These are phyloP conservation scores for Spergularia azorica DNA, from an alignment of 179 eudicot genomes.

Conservation along the genomic window DNA sequence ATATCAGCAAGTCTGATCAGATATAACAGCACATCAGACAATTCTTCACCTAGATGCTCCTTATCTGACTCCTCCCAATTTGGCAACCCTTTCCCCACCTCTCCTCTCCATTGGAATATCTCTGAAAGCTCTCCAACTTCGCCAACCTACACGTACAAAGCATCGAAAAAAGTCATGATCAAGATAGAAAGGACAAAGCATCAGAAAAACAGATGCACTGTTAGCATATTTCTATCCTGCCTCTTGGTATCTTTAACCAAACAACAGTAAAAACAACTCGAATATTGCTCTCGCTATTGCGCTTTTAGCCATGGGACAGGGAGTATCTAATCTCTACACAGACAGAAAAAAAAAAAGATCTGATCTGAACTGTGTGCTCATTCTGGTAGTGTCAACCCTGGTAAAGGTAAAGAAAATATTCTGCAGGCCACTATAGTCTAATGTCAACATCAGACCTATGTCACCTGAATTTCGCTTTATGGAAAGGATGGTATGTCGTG, in stretches of 20 bases:
- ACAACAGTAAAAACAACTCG: not conserved
- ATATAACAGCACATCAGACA: slow-evolving; percentile 68
- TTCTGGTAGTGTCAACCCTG: slow-evolving; percentile 4
- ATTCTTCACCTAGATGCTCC: slow-evolving; percentile 74
- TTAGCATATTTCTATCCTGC: not conserved
- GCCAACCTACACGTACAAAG: slow-evolving; percentile 45
- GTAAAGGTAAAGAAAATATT: slow-evolving; percentile 8
- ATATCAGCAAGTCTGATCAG: slow-evolving; percentile 66
- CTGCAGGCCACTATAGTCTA: slow-evolving; percentile 14
- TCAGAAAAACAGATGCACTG: slow-evolving; percentile 14
- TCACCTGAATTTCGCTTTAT: slow-evolving; percentile 13
- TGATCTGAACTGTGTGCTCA: not conserved
- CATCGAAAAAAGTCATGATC: not conserved
- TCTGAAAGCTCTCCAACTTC: slow-evolving; percentile 80
- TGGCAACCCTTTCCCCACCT: slow-evolving; percentile 66
- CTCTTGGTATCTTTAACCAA: slow-evolving; percentile 16
- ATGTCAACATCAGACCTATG: slow-evolving; percentile 13
- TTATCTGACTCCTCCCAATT: slow-evolving; percentile 71
- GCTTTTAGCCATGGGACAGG: not conserved
- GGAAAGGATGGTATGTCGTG: slow-evolving; percentile 8
- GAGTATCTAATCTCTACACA: not conserved
- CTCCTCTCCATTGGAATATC: slow-evolving; percentile 85
- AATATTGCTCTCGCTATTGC: not conserved
- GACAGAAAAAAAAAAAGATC: not conserved
- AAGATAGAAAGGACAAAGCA: slow-evolving; percentile 5